These are phyloP conservation scores for Pyrrhoderma noxium DNA, from an alignment of 1,284 basidiomycete species.

Conservation along the genomic window DNA sequence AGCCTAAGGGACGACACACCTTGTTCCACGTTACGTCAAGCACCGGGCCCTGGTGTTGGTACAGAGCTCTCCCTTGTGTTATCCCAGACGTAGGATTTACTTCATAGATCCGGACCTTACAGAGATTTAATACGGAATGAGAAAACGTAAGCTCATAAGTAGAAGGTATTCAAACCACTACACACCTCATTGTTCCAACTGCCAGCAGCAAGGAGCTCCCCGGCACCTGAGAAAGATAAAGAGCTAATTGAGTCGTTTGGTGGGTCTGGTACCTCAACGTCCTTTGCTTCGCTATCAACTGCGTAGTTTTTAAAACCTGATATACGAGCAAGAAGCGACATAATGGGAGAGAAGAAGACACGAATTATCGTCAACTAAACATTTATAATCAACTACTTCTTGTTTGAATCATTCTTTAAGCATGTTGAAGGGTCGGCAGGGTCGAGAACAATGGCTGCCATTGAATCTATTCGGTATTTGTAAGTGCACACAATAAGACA, in stretches of 20 bases:
- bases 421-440: too few species aligned
- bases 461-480: too few species aligned
- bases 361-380: too few species aligned
- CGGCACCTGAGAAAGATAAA: conserved; percentile 54
- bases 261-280: conserved; percentile 64
- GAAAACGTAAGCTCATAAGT: not conserved
- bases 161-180: not conserved
- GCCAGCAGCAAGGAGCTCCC: conserved; percentile 67
- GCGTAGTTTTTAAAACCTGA: too few species aligned
- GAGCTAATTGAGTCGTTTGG: conserved; percentile 71
- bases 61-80: conserved; percentile 75
- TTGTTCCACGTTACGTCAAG: conserved; percentile 80
- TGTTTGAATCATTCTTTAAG: too few species aligned
- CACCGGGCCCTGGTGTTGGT: conserved; percentile 76
- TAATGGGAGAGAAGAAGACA: too few species aligned
- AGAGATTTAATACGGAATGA: not conserved
- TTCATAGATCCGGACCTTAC: conserved; percentile 53
- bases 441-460: too few species aligned
- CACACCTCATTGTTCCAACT: conserved; percentile 75
- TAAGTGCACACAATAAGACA: too few species aligned
- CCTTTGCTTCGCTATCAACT: conserved; percentile 41
- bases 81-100: conserved; percentile 44
- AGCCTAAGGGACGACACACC: too few species aligned
- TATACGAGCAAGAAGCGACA: too few species aligned
- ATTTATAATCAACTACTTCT: too few species aligned